phyloP scores from a whole-genome alignment of 495 filamentous ascomycete species.

The Hypoxylon crocopeplum region DNA sequence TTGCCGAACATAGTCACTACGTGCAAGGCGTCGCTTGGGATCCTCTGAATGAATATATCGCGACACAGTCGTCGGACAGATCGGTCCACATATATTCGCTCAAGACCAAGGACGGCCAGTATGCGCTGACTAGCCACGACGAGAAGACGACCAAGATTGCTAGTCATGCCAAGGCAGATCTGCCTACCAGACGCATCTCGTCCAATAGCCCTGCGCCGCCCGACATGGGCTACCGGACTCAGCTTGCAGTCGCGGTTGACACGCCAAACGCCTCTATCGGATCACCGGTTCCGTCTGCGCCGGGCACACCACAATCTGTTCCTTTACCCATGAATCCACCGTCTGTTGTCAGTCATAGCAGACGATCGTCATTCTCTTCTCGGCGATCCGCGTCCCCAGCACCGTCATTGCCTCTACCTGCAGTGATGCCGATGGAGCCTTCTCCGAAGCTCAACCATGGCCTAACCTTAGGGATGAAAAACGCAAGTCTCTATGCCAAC shows the following conservation, averaged over 20 bases:
- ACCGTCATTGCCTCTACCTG: conserved; percentile 90
- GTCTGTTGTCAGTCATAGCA: conserved; percentile 82
- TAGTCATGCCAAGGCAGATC: conserved; percentile 79
- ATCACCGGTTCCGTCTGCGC: conserved; percentile 88
- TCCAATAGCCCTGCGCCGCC: conserved; percentile 93
- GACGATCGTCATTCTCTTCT: conserved; percentile 94
- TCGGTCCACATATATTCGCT: conserved; percentile 97
- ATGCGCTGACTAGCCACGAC: conserved; percentile 68
- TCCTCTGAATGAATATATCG: conserved; percentile 96
- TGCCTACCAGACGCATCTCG: conserved; percentile 86
- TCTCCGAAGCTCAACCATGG: conserved; percentile 76
- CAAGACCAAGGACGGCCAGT: conserved; percentile 95
- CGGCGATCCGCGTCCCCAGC: conserved; percentile 94
- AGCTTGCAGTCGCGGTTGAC: conserved; percentile 60
- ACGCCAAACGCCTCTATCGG: conserved; percentile 65
- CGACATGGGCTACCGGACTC: conserved; percentile 67
- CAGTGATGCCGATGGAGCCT: conserved; percentile 83
- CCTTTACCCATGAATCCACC: conserved; percentile 98
- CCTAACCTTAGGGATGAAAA: conserved; percentile 71
- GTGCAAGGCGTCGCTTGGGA: conserved; percentile 99
- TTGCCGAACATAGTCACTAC: conserved; percentile 98
- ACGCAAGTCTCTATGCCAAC: conserved; percentile 93
- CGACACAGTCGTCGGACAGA: conserved; percentile 96
- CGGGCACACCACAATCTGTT: conserved; percentile 90
- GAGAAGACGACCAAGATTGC: conserved; percentile 56